Evolutionary conservation across 495 filamentous ascomycete species (phyloP).

Genomic region (Penicillium goetzii): DNA sequence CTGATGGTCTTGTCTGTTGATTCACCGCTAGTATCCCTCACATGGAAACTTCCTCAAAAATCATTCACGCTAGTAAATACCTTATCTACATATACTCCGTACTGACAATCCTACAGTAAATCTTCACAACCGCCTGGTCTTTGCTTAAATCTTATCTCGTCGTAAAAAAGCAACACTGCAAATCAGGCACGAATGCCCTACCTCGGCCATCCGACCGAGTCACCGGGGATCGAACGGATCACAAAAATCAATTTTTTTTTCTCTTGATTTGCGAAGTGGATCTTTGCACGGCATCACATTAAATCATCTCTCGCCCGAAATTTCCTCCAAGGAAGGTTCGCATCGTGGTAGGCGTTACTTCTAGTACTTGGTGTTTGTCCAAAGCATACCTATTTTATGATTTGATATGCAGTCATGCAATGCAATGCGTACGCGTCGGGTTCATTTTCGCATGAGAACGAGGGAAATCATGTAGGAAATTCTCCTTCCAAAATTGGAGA

Average conservation of each 20-base stretch:
- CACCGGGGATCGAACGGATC: not conserved
- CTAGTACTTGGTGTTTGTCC: not conserved
- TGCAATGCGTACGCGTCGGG: not conserved
- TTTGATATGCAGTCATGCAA: not conserved
- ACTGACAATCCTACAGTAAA: not conserved
- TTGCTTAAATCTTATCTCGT: slow-evolving; percentile 2
- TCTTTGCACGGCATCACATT: not conserved
- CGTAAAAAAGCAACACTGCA: not conserved
- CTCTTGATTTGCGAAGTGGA: no score
- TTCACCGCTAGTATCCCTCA: no score
- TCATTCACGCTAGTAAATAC: not conserved
- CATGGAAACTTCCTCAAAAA: not conserved
- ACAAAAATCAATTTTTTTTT: not conserved
- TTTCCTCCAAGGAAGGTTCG: not conserved
- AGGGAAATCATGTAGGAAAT: not conserved
- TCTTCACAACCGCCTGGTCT: not conserved
- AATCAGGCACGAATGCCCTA: not conserved
- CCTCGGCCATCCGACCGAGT: slow-evolving; percentile 3
- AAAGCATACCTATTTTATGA: not conserved
- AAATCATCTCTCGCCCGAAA: not conserved
- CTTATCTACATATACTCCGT: not conserved
- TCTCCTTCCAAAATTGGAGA: not conserved
- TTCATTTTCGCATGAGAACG: slow-evolving; percentile 7
- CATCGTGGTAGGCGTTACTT: not conserved
- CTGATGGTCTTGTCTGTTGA: not conserved